Percentiles rank a stretch among this genome's conserved stretches.
Evolutionary conservation across 2,329 filamentous ascomycete species (phyloP).

Genomic region (Shiraia sp.): DNA sequence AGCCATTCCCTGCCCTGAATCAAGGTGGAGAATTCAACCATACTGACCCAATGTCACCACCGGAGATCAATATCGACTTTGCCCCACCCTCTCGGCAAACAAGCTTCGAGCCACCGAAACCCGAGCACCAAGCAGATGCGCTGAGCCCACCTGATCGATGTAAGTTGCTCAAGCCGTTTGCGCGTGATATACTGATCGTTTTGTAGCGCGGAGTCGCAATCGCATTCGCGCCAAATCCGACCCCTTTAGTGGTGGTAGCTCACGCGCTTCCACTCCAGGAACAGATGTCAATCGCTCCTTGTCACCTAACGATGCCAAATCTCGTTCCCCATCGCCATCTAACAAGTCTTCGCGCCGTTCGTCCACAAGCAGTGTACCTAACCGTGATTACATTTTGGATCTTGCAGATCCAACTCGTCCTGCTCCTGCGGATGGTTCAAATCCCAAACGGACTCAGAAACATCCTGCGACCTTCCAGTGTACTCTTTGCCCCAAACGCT

Average conservation of each 20-base stretch:
- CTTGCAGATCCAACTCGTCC: slow-evolving; percentile 87
- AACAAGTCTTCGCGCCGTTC: slow-evolving; percentile 53
- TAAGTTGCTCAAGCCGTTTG: slow-evolving; percentile 46
- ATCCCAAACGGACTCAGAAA: slow-evolving; percentile 86
- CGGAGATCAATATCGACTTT: slow-evolving; percentile 92
- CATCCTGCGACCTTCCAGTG: slow-evolving; percentile 98
- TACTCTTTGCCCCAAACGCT: slow-evolving; percentile 88
- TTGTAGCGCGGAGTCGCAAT: slow-evolving; percentile 56
- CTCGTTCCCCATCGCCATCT: slow-evolving; percentile 54
- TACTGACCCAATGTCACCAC: slow-evolving; percentile 80
- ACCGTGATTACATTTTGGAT: slow-evolving; percentile 81
- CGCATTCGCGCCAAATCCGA: slow-evolving; percentile 65
- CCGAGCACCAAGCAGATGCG: slow-evolving; percentile 69
- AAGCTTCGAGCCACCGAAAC: slow-evolving; percentile 68
- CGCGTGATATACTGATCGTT: slow-evolving; percentile 20
- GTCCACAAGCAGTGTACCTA: slow-evolving; percentile 56
- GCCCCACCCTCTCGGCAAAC: slow-evolving; percentile 73
- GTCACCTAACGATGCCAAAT: slow-evolving; percentile 49
- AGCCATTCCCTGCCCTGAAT: slow-evolving; percentile 55
- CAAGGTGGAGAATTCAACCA: slow-evolving; percentile 65
- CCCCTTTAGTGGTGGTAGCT: slow-evolving; percentile 56
- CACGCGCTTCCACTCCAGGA: slow-evolving; percentile 50
- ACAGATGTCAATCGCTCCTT: slow-evolving; percentile 44
- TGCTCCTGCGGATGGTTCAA: slow-evolving; percentile 49
- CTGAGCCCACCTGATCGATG: slow-evolving; percentile 76